phyloP scores from a whole-genome alignment of 306 rosid species.

The Datisca glomerata region DNA sequence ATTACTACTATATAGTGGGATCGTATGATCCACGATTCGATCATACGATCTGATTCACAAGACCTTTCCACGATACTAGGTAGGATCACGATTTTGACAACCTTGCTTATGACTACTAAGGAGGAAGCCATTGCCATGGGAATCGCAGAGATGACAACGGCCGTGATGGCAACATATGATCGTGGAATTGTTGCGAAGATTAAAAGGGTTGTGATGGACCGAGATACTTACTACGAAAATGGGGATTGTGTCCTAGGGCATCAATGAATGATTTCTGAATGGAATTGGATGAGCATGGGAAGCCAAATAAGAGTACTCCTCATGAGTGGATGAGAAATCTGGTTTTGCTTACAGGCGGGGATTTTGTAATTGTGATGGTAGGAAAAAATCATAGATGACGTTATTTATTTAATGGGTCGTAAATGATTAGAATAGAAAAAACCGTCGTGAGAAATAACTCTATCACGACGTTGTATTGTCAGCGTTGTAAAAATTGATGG shows the following conservation, averaged over 20 bases:
- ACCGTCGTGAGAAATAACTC: too few species aligned
- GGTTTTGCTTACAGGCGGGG: constrained; percentile 42
- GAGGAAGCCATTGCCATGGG: constrained; percentile 69
- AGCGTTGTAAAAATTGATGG: too few species aligned
- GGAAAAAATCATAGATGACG: too few species aligned
- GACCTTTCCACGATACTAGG: too few species aligned
- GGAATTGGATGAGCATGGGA: constrained; percentile 57
- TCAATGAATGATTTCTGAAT: constrained; percentile 57
- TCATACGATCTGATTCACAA: too few species aligned
- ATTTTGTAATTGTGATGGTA: constrained; percentile 48
- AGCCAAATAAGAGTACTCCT: constrained; percentile 45
- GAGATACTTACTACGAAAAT: constrained; percentile 28
- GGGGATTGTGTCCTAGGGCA: constrained; percentile 66
- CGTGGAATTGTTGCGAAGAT: constrained; percentile 56
- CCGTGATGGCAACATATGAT: constrained; percentile 69
- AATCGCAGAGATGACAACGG: constrained; percentile 75
- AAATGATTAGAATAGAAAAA: too few species aligned
- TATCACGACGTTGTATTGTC: too few species aligned
- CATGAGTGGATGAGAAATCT: constrained; percentile 46
- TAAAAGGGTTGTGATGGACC: neutral
- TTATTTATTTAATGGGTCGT: too few species aligned
- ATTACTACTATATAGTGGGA: too few species aligned
- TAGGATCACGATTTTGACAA: too few species aligned
- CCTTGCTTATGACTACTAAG: constrained; percentile 62
- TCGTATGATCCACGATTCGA: too few species aligned